phyloP scores from a whole-genome alignment of 495 filamentous ascomycete species.

The Lichenothelia convexa region DNA sequence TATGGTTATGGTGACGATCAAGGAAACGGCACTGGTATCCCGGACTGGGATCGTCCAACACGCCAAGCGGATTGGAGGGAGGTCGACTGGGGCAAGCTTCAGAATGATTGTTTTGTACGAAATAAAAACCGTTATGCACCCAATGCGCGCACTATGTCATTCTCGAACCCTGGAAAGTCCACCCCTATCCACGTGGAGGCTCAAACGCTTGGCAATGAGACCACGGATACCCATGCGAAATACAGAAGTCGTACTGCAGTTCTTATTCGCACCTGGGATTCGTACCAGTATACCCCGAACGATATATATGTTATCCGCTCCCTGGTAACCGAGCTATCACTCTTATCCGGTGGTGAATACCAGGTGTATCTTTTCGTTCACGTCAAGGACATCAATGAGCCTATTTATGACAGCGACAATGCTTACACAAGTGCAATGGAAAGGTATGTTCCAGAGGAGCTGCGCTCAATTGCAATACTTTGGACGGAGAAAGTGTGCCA shows the following conservation, averaged over 20 bases:
- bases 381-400: conserved; percentile 37
- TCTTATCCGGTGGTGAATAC: conserved; percentile 60
- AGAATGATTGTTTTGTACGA: conserved; percentile 38
- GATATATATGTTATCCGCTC: conserved; percentile 55
- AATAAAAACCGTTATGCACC: conserved; percentile 43
- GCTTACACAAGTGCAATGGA: conserved; percentile 35
- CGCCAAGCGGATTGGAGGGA: conserved; percentile 37
- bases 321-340: conserved; percentile 50
- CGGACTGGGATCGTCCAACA: conserved; percentile 10
- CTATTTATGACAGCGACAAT: conserved; percentile 36
- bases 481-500: conserved; percentile 44
- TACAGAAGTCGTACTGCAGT: conserved; percentile 42
- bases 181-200: too few relatives aligned
- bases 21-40: conserved; percentile 16
- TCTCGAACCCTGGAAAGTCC: background rate
- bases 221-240: too few relatives aligned
- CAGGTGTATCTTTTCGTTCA: conserved; percentile 60
- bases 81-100: conserved; percentile 53
- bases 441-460: conserved; percentile 41
- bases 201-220: too few relatives aligned
- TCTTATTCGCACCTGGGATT: conserved; percentile 49
- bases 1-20: conserved; percentile 31
- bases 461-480: conserved; percentile 45
- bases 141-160: conserved; percentile 6
- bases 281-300: conserved; percentile 48